Conservation (phyloP, 257 asterid species). For the Prunella vulgaris region DNA sequence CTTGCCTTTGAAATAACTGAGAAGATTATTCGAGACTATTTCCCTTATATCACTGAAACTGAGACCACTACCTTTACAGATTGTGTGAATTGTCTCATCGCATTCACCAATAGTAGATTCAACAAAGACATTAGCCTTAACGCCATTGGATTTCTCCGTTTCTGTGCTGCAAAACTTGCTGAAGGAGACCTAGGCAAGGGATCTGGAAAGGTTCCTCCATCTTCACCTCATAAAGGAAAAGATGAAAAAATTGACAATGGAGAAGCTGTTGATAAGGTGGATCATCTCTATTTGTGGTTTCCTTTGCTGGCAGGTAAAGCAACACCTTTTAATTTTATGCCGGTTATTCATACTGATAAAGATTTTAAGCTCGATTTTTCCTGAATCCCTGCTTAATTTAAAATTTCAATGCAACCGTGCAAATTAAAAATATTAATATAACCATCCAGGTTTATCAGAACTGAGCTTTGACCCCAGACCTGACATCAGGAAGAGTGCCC, state of each 20-base stretch:
- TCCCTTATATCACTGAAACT: conserved; percentile 95
- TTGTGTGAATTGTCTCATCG: conserved; percentile 92
- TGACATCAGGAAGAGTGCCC: conserved; percentile 89
- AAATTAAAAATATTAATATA: conserved; percentile 1
- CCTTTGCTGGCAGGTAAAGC: conserved; percentile 91
- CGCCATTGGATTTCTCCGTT: conserved; percentile 94
- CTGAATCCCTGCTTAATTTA: conserved; percentile 1
- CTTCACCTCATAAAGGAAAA: conserved; percentile 65
- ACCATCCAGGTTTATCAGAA: conserved; percentile 79
- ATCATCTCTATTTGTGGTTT: conserved; percentile 96
- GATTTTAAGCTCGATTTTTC: conserved; percentile 10
- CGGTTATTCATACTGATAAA: conserved; percentile 5
- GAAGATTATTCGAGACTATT: conserved; percentile 93
- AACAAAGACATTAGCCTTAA: conserved; percentile 92
- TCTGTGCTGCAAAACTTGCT: conserved; percentile 96
- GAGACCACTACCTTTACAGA: conserved; percentile 98
- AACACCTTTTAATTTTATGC: background rate
- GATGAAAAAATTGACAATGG: conserved; percentile 54
- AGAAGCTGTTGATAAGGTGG: conserved; percentile 65
- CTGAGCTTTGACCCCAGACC: conserved; percentile 96
- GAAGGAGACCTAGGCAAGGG: conserved; percentile 84
- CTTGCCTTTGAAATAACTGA: conserved; percentile 94
- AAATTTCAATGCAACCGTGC: conserved; percentile 4
- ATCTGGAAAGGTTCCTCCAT: conserved; percentile 49
- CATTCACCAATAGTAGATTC: conserved; percentile 91